Conservation (phyloP, 2,329 filamentous ascomycete genomes). For the Myrmaecium sp. region DNA sequence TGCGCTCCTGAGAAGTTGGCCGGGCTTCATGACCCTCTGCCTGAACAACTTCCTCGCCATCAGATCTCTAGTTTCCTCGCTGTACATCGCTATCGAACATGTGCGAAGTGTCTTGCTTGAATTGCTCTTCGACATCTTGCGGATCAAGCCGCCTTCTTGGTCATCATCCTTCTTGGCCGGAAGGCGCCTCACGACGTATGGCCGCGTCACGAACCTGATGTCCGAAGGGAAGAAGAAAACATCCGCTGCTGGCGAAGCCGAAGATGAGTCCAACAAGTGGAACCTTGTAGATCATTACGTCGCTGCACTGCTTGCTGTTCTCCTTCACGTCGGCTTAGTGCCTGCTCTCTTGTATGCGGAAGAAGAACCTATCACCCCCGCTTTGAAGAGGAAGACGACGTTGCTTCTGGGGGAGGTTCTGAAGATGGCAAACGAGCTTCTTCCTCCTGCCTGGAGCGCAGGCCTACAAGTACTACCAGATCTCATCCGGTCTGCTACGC, state of each 20-base stretch:
- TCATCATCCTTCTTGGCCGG: conserved; percentile 90
- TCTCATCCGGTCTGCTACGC: conserved; percentile 59
- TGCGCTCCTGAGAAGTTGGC: conserved; percentile 84
- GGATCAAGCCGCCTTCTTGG: conserved; percentile 90
- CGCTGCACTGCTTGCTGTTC: conserved; percentile 66
- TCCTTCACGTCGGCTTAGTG: conserved; percentile 62
- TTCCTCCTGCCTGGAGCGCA: conserved; percentile 69
- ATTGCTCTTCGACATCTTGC: conserved; percentile 63
- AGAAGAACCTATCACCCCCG: conserved; percentile 48
- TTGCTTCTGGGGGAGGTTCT: conserved; percentile 81
- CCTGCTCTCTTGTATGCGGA: conserved; percentile 41
- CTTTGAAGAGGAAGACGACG: conserved; percentile 73
- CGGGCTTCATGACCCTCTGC: conserved; percentile 72
- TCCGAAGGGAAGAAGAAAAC: conserved; percentile 34
- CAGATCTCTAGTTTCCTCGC: conserved; percentile 55
- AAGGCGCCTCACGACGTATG: conserved; percentile 83
- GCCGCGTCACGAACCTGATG: conserved; percentile 75
- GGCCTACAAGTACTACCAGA: conserved; percentile 78
- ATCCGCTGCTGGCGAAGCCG: conserved; percentile 41
- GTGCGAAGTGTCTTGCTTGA: conserved; percentile 69
- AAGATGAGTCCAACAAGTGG: conserved; percentile 43
- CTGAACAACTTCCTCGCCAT: conserved; percentile 80
- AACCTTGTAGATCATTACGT: conserved; percentile 92
- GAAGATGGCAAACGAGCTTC: conserved; percentile 69
- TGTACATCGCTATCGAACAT: conserved; percentile 39